A percentile compares a stretch with the other conserved stretches of the same genome.
These are phyloP conservation scores for Populus nigra DNA, from an alignment of 345 rosid species.

Conservation along the genomic window DNA sequence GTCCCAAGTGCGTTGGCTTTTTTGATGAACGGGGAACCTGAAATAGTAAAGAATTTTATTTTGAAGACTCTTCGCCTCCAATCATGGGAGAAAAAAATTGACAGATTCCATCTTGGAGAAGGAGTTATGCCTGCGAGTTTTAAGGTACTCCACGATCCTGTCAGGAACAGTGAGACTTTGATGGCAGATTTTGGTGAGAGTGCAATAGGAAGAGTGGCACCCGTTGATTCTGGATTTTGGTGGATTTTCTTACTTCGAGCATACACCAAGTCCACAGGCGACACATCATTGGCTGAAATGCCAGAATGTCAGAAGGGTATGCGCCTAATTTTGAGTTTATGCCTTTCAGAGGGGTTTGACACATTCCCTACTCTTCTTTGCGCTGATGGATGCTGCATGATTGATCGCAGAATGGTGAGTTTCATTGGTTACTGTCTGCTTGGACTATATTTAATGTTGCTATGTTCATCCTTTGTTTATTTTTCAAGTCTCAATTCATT, in stretches of 20 bases:
- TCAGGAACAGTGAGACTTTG: constrained; percentile 69
- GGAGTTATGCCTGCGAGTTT: constrained; percentile 99
- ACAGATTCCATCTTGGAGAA: constrained; percentile 92
- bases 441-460: background rate
- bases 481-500: background rate
- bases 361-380: constrained; percentile 97
- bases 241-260: constrained; percentile 93
- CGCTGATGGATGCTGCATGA: constrained; percentile 98
- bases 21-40: constrained; percentile 83
- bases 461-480: background rate
- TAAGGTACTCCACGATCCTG: constrained; percentile 90
- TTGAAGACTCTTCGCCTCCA: constrained; percentile 92
- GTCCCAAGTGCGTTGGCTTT: constrained; percentile 89
- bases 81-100: constrained; percentile 97
- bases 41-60: constrained; percentile 78
- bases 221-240: constrained; percentile 98
- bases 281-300: constrained; percentile 71
- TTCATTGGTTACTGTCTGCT: background rate
- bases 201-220: constrained; percentile 97
- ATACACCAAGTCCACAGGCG: constrained; percentile 89
- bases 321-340: constrained; percentile 79
- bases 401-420: constrained; percentile 97
- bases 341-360: constrained; percentile 93
- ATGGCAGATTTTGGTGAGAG: constrained; percentile 97
- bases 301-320: constrained; percentile 98